phyloP scores from a whole-genome alignment of 257 asterid species.

The Ligustrum vulgare region DNA sequence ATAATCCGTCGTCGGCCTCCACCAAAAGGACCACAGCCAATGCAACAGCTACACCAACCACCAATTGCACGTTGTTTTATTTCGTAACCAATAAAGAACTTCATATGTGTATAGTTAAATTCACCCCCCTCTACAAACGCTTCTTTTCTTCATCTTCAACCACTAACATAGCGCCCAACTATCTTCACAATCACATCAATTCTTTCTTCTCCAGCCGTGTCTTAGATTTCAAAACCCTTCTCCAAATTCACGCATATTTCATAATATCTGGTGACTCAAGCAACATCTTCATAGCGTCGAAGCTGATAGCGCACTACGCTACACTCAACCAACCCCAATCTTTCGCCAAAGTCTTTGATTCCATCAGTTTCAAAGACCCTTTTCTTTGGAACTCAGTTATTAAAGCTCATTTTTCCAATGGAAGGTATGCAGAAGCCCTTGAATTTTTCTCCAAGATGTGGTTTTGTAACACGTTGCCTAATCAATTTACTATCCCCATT shows the following conservation, averaged over 20 bases:
- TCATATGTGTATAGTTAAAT: background rate
- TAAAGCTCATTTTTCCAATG: constrained; percentile 68
- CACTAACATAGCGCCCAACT: constrained; percentile 23
- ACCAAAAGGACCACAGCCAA: background rate
- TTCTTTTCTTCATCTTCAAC: constrained; percentile 32
- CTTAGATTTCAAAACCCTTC: constrained; percentile 35
- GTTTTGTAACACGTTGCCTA: constrained; percentile 35
- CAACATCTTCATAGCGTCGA: constrained; percentile 62
- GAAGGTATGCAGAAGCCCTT: constrained; percentile 42
- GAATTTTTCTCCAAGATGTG: constrained; percentile 51
- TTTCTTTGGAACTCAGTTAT: constrained; percentile 80
- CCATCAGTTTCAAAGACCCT: constrained; percentile 42
- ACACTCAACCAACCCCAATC: constrained; percentile 40
- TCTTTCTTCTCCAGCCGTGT: constrained; percentile 42
- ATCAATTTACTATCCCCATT: constrained; percentile 66
- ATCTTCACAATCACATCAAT: constrained; percentile 35
- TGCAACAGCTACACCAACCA: background rate
- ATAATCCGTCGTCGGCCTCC: background rate
- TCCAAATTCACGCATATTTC: constrained; percentile 48
- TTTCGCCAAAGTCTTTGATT: constrained; percentile 54
- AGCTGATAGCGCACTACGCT: constrained; percentile 68
- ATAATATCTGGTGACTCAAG: constrained; percentile 50
- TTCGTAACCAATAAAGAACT: background rate
- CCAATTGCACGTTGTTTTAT: background rate
- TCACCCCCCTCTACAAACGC: constrained; percentile 23